These are phyloP conservation scores for Friedmanniomyces simplex DNA, from an alignment of 495 filamentous ascomycete genomes.

Conservation along the genomic window DNA sequence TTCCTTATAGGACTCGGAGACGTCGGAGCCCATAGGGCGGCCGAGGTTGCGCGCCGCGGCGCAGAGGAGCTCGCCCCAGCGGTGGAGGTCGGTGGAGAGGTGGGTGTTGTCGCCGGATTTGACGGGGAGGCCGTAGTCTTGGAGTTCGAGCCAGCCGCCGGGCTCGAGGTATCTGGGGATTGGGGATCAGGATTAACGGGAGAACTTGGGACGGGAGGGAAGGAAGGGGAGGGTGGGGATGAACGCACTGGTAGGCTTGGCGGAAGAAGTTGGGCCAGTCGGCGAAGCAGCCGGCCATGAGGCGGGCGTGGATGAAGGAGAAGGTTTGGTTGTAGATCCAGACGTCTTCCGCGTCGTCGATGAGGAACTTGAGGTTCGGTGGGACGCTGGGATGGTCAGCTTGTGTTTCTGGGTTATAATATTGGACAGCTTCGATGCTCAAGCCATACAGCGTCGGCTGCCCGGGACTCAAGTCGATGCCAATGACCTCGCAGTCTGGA, in stretches of 20 bases:
- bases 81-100: conserved; percentile 16
- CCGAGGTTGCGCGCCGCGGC: conserved; percentile 17
- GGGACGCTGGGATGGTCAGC: conserved; percentile 30
- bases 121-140: conserved; percentile 33
- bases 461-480: conserved; percentile 44
- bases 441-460: conserved; percentile 39
- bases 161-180: conserved; percentile 30
- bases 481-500: conserved; percentile 27
- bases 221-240: not conserved
- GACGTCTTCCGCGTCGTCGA: conserved; percentile 45
- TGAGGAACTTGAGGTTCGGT: conserved; percentile 43
- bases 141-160: conserved; percentile 43
- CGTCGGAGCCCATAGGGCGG: conserved; percentile 20
- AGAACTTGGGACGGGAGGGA: not conserved
- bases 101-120: conserved; percentile 14
- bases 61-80: conserved; percentile 23
- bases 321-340: conserved; percentile 43
- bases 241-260: conserved; percentile 29
- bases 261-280: conserved; percentile 40
- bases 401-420: not conserved
- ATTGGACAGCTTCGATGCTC: not conserved
- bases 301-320: conserved; percentile 45
- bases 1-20: conserved; percentile 9
- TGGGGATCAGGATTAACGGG: not conserved
- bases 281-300: conserved; percentile 40